Percentiles rank a stretch among this genome's conserved stretches.
Conservation (phyloP, 1,139 yeast species). For the Suhomyces guaymorum region DNA sequence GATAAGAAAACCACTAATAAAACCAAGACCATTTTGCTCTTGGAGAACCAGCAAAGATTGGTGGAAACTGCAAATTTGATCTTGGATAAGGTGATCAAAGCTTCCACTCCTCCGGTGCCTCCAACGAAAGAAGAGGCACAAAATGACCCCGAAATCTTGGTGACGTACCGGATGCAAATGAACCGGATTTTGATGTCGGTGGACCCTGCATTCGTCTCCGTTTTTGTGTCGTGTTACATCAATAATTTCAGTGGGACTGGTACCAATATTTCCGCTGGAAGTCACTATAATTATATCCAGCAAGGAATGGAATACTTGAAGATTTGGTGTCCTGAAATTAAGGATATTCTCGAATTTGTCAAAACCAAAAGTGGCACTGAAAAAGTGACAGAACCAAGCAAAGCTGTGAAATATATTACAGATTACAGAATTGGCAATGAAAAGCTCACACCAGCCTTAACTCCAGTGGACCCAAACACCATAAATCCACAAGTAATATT, state of each 20-base stretch:
- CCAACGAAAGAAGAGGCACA: slow-evolving; percentile 31
- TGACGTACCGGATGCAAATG: slow-evolving; percentile 21
- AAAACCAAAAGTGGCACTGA: not conserved
- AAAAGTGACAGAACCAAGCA: slow-evolving; percentile 5
- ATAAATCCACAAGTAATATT: slow-evolving; percentile 34
- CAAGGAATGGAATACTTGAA: slow-evolving; percentile 31
- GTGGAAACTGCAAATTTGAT: slow-evolving; percentile 31
- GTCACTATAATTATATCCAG: slow-evolving; percentile 34
- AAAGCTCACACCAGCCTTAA: not conserved
- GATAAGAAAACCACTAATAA: slow-evolving; percentile 19
- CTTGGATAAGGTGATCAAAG: slow-evolving; percentile 27
- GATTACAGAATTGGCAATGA: slow-evolving; percentile 17
- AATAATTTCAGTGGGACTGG: slow-evolving; percentile 34
- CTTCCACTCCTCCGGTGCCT: slow-evolving; percentile 38
- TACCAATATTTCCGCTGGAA: slow-evolving; percentile 21
- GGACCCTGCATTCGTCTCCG: slow-evolving; percentile 34
- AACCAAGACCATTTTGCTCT: slow-evolving; percentile 26
- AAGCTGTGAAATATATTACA: slow-evolving; percentile 16
- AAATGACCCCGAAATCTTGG: slow-evolving; percentile 23
- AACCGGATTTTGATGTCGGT: slow-evolving; percentile 27
- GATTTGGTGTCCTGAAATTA: slow-evolving; percentile 39
- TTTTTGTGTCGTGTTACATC: slow-evolving; percentile 33
- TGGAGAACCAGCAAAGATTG: slow-evolving; percentile 32
- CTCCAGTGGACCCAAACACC: too few relatives aligned
- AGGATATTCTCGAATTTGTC: slow-evolving; percentile 21